These are phyloP conservation scores for Macroventuria anomochaeta DNA, from an alignment of 2,329 filamentous ascomycete genomes.

Conservation along the genomic window DNA sequence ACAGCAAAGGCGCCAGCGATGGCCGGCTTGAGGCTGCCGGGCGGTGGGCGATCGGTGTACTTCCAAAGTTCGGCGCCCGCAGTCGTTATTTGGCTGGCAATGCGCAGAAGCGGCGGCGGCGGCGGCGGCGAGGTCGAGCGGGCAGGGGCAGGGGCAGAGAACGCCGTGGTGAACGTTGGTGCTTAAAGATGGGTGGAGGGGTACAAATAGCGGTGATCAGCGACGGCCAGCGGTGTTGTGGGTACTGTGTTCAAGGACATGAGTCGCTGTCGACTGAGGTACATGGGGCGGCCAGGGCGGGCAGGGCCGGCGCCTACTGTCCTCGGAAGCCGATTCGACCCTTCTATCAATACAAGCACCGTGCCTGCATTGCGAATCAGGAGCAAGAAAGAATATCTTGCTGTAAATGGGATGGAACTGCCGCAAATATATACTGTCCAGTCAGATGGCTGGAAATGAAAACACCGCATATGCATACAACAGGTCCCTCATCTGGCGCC, in stretches of 20 bases:
- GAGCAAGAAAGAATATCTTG: not conserved
- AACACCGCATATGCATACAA: constrained; percentile 13
- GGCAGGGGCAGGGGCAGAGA: constrained; percentile 29
- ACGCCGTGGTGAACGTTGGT: constrained; percentile 28
- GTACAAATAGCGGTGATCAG: constrained; percentile 14
- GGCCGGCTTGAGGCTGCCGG: constrained; percentile 54
- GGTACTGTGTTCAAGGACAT: constrained; percentile 1
- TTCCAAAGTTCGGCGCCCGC: constrained; percentile 58
- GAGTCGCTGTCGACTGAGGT: constrained; percentile 6
- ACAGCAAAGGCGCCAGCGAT: constrained; percentile 57
- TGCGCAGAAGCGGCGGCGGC: constrained; percentile 45
- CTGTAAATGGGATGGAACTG: too few species aligned
- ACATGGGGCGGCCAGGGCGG: too few species aligned
- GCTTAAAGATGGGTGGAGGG: constrained; percentile 3
- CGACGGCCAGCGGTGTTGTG: constrained; percentile 9
- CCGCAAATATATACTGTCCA: constrained; percentile 5
- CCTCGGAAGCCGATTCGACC: not conserved
- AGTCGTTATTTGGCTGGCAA: constrained; percentile 56
- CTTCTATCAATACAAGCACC: not conserved
- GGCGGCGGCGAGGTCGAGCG: constrained; percentile 31
- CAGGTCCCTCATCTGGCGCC: not conserved
- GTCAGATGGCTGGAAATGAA: not conserved
- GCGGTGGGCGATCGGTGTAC: constrained; percentile 55
- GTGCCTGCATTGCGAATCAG: not conserved
- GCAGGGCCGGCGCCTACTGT: not conserved